Evolutionary conservation across 2,329 filamentous ascomycete genomes (phyloP).

Genomic region (Hypoxylon sp.): DNA sequence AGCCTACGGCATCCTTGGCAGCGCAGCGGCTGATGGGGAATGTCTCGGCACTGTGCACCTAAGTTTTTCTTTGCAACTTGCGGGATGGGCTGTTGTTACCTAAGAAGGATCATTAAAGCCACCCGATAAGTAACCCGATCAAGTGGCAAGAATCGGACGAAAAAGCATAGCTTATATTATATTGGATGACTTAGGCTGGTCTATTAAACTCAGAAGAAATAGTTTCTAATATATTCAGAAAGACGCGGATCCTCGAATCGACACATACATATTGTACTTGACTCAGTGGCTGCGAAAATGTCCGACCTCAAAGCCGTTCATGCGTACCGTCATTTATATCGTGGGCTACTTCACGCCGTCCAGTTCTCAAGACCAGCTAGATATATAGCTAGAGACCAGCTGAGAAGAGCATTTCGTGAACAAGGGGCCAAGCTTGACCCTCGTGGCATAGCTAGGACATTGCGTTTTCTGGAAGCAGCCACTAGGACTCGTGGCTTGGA

Average conservation of each 20-base stretch:
- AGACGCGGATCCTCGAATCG: constrained; percentile 1
- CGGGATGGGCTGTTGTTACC: constrained; percentile 8
- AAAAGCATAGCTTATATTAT: constrained; percentile 4
- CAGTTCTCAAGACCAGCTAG: constrained; percentile 79
- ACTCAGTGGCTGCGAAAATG: constrained; percentile 45
- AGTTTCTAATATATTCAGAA: neutral
- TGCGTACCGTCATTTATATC: constrained; percentile 80
- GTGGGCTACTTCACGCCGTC: constrained; percentile 76
- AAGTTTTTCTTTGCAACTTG: constrained; percentile 15
- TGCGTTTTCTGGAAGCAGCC: constrained; percentile 79
- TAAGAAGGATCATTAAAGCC: constrained; percentile 7
- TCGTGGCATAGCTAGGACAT: constrained; percentile 72
- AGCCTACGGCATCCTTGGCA: constrained; percentile 9
- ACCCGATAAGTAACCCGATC: neutral
- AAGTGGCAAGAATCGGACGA: neutral
- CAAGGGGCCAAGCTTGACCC: constrained; percentile 62
- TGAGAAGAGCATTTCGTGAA: constrained; percentile 73
- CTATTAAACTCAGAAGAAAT: constrained; percentile 3
- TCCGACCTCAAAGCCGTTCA: constrained; percentile 65
- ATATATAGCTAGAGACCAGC: constrained; percentile 70
- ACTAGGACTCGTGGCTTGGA: constrained; percentile 75
- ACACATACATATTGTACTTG: neutral
- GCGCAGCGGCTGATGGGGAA: constrained; percentile 36
- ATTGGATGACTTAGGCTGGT: neutral
- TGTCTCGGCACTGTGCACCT: constrained; percentile 26